Evolutionary conservation across 768 basidiomycete genomes (phyloP), one percentile per base, ranked within the genome.

Genomic region (Sutorius australiensis): DNA sequence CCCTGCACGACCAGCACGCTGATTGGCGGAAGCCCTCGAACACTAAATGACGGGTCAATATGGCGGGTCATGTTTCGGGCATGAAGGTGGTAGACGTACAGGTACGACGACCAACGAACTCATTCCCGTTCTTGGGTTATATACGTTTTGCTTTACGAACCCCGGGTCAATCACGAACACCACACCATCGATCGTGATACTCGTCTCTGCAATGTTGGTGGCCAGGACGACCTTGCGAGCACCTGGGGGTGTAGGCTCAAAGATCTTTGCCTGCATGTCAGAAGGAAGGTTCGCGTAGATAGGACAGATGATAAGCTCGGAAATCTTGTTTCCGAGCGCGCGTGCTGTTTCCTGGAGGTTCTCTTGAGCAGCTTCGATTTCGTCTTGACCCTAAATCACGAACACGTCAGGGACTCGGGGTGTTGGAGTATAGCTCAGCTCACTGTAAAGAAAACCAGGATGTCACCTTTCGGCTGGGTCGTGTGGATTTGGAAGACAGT

Each of bases 91-190:
- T 30, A 30, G 27, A 79, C 88, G 72, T 56, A 95, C 92, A 0
- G 97, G 97, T 47, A 98, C 95, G 32, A 99, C 93, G 13, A 93
- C 84, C 13, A 99, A 77, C 1, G 94, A 95, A 10, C 92, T 94
- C 97, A 99, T 99, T 13, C 97, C 95, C 40, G 97, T 97, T 64
- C 95, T 81, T 2, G 97, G 97, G 71, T 99, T 99, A 68, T 97
- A 99, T 37, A 93, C 89, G 69, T 99, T 98, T 67, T 99, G 97
- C 76, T 99, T 99, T 61, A 98, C 95, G 64, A 98, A 98, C 12
- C 97, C 97, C 3, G 97, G 97, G 68, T 99, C 97, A 59, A 99
- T 98, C 37, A 99, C 97, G 68, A 97, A 99, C 2, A 98, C 95
- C 6, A 99, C 97, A 28, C 97, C 97, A 50, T 98, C 97, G 60